Base-by-base conservation (phyloP, 768 basidiomycete genomes). In the Mycena amicta region DNA sequence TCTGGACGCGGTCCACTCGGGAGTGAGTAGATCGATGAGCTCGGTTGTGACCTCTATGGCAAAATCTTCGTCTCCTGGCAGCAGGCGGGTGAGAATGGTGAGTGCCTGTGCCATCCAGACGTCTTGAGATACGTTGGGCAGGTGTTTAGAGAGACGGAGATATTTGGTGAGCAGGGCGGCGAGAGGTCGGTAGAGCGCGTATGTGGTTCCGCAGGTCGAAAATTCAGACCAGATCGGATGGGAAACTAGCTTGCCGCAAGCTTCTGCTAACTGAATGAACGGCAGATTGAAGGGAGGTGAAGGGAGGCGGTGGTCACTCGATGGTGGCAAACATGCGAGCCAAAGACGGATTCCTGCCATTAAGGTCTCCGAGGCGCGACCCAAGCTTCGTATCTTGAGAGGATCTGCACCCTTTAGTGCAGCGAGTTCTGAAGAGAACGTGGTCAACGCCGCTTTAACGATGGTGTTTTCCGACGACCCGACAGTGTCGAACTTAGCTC, bases 1-100 rank as follows among this genome's bases (percentile, higher is more conserved):
- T 3, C 69, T 70, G n/a, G 70, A 58, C 22, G 62, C 53, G 58
- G 80, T 66, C 77, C 81, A 83, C n/a, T 74, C 72, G 5, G 68
- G 63, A 3, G 72, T 79, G 45, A 85, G 51, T 0, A 76, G 53
- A 27, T 61, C 64, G 12, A 72, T 45, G 13, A 84, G 52, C n/a
- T 77, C 74, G 20, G 74, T 70, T 23, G 85, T 57, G 53, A 84
- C 72, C 23, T 68, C 69, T 23, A 75, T 62, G 0, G 83, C 87
- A 31, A 74, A 67, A 1, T 82, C 82, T 68, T 95, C 94, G 61
- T 95, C 90, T 13, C 93, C 93, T 0, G 89, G 90, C 13, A 86
- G 74, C 23, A 88, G 74, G 30, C 80, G 73, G 15, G 72, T 63
- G 1, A 90, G 63, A 46, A 90, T 79, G 0, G 82, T 73, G 30